Base-by-base conservation (phyloP, 108 stramenopile genomes). In the Nitzschia palea region DNA sequence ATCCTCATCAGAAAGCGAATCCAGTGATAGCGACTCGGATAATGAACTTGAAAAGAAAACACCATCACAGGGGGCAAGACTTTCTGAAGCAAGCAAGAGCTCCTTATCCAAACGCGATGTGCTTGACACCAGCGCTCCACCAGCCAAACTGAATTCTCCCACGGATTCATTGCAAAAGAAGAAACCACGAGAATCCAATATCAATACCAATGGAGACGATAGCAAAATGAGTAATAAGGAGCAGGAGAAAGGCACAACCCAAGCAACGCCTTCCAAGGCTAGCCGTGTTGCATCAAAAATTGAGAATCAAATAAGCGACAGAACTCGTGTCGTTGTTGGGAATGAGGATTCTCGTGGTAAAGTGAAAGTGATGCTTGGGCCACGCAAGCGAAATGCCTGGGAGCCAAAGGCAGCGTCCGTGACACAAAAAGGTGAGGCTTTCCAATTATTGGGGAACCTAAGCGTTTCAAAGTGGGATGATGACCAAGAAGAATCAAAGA, bases 331-430 rank as follows among this genome's bases (percentile, higher is more conserved):
- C 34, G 71, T 79, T 22, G 29, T 79, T 29, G 75, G 79, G 36
- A 62, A 63, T 28, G 48, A 71, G 2, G 65, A 67, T 20, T 71
- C 77, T 3, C 70, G 74, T 57, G 77, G 72, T 44, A 78, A 81
- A 72, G 77, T 91, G n/a, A 78, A 86, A 68, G 85, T 88, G 6
- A 82, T 88, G 71, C 15, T 88, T 15, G 82, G 81, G 26, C 82
- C 66, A 23, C 44, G 71, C 1, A 83, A 88, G 55, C 74, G 62
- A 27, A 82, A 86, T 33, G 27, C 69, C 1, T 91, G 90, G 90
- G 75, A 73, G 40, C 80, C 80, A 28, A 71, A 68, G 43, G 26
- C 80, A 37, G 52, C 74, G 20, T 52, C 55, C 18, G 47, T 66
- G 31, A 33, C 44, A 20, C 53, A 50, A 9, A 76, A 74, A 40